A percentile compares a stretch with the other conserved stretches of the same genome.
Conservation (phyloP, 2,329 filamentous ascomycete genomes). For the Xylariaceae sp. region DNA sequence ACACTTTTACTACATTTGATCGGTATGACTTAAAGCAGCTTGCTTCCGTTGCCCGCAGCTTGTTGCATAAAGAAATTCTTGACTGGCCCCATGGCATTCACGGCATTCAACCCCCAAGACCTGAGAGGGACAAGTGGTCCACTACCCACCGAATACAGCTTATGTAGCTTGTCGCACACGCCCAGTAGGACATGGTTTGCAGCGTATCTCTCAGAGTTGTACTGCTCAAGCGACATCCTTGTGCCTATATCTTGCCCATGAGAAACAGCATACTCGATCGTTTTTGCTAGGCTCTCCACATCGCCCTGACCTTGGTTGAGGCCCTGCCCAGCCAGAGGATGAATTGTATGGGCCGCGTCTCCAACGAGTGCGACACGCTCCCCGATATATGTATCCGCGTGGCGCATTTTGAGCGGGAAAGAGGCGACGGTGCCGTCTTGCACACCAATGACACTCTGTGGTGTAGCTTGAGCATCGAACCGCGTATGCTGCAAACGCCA, state of each 20-base stretch:
- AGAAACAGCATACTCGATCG: constrained; percentile 70
- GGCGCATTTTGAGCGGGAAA: constrained; percentile 86
- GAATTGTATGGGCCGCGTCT: constrained; percentile 91
- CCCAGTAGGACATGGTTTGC: constrained; percentile 76
- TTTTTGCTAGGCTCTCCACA: constrained; percentile 70
- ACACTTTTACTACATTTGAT: too few species aligned
- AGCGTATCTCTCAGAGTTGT: constrained; percentile 75
- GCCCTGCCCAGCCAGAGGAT: constrained; percentile 91
- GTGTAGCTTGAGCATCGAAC: constrained; percentile 50
- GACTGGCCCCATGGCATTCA: constrained; percentile 69
- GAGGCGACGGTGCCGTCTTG: constrained; percentile 79
- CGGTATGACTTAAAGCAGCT: too few species aligned
- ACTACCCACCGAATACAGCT: constrained; percentile 76
- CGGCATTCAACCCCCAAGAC: constrained; percentile 69
- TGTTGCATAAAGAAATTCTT: constrained; percentile 85
- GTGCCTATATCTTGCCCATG: constrained; percentile 87
- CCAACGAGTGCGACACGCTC: constrained; percentile 90
- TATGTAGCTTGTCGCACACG: constrained; percentile 86
- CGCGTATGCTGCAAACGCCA: constrained; percentile 76
- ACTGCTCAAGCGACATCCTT: constrained; percentile 72
- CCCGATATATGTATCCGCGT: constrained; percentile 89
- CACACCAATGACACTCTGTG: constrained; percentile 63
- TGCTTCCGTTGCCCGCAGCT: constrained; percentile 49
- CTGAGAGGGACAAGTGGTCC: constrained; percentile 77
- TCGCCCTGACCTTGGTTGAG: constrained; percentile 92